Evolutionary conservation across 345 rosid species (phyloP).

Genomic region (Streptanthus diversifolius): DNA sequence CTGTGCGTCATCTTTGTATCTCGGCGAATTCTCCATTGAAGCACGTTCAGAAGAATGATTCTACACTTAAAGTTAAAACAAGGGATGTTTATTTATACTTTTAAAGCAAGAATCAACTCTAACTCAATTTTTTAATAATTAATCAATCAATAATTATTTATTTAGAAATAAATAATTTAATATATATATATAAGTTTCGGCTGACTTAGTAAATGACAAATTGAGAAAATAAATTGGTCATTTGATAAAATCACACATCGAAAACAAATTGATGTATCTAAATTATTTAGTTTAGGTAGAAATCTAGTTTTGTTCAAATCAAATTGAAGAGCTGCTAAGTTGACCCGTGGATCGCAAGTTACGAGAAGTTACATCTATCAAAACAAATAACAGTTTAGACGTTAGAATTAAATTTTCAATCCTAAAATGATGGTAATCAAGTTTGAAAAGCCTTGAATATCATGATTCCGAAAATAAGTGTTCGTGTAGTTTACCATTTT

Average conservation of each 20-base stretch:
- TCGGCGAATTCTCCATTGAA: constrained; percentile 52
- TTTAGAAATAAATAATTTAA: neutral
- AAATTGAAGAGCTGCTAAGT: too few relatives aligned
- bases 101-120: neutral
- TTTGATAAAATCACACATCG: neutral
- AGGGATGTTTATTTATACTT: neutral
- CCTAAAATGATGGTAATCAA: too few relatives aligned
- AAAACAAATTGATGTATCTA: neutral
- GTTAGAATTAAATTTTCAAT: too few relatives aligned
- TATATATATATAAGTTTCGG: neutral
- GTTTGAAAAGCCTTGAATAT: too few relatives aligned
- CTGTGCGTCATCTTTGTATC: constrained; percentile 30
- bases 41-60: neutral
- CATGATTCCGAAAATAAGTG: too few relatives aligned
- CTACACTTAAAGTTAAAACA: neutral
- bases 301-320: too few relatives aligned
- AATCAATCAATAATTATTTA: neutral
- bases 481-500: too few relatives aligned
- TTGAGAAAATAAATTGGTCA: neutral
- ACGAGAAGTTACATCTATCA: too few relatives aligned
- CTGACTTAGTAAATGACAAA: neutral
- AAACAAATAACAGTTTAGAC: too few relatives aligned
- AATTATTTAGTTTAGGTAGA: neutral
- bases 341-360: too few relatives aligned
- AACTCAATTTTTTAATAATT: neutral